Conservation (phyloP, 805 yeast species). For the Yamadazyma tumulicola region DNA sequence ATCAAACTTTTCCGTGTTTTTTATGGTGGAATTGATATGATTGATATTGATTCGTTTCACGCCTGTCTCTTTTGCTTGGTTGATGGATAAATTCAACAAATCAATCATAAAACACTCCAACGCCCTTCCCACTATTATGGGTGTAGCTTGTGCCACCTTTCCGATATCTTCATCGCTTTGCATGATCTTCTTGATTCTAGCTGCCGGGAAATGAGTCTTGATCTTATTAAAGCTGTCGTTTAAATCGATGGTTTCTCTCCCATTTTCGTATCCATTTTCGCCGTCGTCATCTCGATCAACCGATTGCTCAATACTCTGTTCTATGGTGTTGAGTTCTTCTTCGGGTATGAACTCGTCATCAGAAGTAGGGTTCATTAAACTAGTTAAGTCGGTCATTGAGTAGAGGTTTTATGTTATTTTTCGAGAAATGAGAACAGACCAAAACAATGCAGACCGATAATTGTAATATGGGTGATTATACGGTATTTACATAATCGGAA, state of each 20-base stretch:
- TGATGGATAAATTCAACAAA: slow-evolving; percentile 77
- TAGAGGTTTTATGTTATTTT: neutral
- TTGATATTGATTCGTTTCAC: slow-evolving; percentile 79
- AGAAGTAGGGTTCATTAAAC: slow-evolving; percentile 14
- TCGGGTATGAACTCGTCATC: slow-evolving; percentile 11
- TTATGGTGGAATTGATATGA: slow-evolving; percentile 79
- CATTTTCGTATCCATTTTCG: neutral
- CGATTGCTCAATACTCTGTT: slow-evolving; percentile 1
- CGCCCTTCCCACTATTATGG: slow-evolving; percentile 95
- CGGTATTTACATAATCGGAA: too few species aligned
- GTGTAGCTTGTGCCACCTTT: slow-evolving; percentile 97
- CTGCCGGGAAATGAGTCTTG: slow-evolving; percentile 85
- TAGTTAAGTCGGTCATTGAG: slow-evolving; percentile 13
- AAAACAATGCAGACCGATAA: too few species aligned
- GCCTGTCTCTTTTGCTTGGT: slow-evolving; percentile 71
- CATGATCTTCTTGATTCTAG: slow-evolving; percentile 93
- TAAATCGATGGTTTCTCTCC: neutral
- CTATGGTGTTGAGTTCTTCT: slow-evolving; percentile 1
- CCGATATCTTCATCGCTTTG: slow-evolving; percentile 98
- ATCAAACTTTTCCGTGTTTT: slow-evolving; percentile 86
- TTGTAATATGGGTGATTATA: too few species aligned
- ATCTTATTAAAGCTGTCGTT: slow-evolving; percentile 43
- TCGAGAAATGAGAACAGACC: too few species aligned
- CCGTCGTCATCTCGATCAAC: neutral
- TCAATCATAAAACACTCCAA: slow-evolving; percentile 88